Percentiles rank a stretch among this genome's conserved stretches.
phyloP scores from a whole-genome alignment of 805 yeast species.

The Barnettozyma vustinii region DNA sequence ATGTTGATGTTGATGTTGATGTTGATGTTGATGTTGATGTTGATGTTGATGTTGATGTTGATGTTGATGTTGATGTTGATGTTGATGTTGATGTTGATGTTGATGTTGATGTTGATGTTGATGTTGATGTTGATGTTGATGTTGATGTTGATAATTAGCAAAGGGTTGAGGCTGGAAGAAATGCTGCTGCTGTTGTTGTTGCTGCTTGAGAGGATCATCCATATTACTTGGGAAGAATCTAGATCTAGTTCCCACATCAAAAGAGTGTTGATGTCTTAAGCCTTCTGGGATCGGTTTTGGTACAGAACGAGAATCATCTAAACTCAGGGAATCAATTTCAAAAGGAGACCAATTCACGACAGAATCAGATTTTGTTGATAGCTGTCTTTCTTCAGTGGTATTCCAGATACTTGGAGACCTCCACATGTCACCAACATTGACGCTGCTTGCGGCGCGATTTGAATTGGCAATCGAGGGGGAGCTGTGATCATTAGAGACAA shows the following conservation, averaged over 20 bases:
- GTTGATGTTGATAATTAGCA: not conserved
- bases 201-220: slow-evolving; percentile 1
- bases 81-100: not conserved
- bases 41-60: not conserved
- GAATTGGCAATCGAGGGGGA: not conserved
- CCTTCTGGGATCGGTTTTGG: not conserved
- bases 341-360: slow-evolving; percentile 25
- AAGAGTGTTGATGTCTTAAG: slow-evolving; percentile 8
- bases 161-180: not conserved
- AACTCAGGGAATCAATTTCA: slow-evolving; percentile 17
- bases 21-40: not conserved
- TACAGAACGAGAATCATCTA: slow-evolving; percentile 14
- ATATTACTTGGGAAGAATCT: slow-evolving; percentile 23
- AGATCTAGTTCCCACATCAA: slow-evolving; percentile 13
- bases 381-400: slow-evolving; percentile 18
- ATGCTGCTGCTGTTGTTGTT: not conserved
- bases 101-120: not conserved
- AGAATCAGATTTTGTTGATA: slow-evolving; percentile 25
- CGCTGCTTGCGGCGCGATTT: not conserved
- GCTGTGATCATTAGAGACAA: not conserved
- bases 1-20: not conserved
- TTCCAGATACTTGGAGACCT: slow-evolving; percentile 24
- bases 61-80: not conserved
- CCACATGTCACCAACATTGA: slow-evolving; percentile 11
- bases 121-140: not conserved